Evolutionary conservation across 2,329 filamentous ascomycete genomes (phyloP).

Genomic region (Pseudopithomyces maydicus): DNA sequence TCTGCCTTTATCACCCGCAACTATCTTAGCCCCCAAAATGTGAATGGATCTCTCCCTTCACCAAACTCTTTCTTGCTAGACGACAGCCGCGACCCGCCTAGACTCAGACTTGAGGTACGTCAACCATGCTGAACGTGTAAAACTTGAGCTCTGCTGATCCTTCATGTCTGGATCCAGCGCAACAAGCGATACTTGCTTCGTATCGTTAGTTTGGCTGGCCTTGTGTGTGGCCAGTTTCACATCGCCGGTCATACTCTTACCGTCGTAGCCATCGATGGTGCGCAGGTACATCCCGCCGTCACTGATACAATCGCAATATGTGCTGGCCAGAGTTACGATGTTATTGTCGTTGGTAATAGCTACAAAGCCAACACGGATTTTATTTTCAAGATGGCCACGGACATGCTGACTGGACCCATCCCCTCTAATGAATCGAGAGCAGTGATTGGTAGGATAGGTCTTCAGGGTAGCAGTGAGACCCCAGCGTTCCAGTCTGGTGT

Average conservation of each 20-base stretch:
- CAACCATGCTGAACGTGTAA: neutral
- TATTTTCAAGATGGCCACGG: conserved; percentile 55
- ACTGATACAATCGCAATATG: conserved; percentile 43
- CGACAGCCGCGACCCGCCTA: conserved; percentile 64
- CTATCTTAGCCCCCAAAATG: conserved; percentile 53
- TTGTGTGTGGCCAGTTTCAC: conserved; percentile 54
- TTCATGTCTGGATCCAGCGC: conserved; percentile 51
- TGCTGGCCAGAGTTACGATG: conserved; percentile 43
- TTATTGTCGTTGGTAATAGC: conserved; percentile 24
- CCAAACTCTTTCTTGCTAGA: conserved; percentile 74
- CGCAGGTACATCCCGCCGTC: conserved; percentile 43
- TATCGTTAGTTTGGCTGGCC: conserved; percentile 73
- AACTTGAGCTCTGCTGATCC: neutral
- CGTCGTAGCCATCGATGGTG: conserved; percentile 20
- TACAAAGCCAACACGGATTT: conserved; percentile 62
- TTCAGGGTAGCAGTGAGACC: conserved; percentile 20
- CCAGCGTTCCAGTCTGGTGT: conserved; percentile 35
- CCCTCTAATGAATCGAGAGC: conserved; percentile 17
- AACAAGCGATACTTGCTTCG: conserved; percentile 74
- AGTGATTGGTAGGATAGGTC: conserved; percentile 21
- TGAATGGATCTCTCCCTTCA: conserved; percentile 65
- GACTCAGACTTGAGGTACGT: conserved; percentile 43
- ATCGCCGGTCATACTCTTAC: conserved; percentile 11
- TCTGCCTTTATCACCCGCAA: conserved; percentile 54
- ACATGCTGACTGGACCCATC: conserved; percentile 52